phyloP scores from a whole-genome alignment of 1,139 yeast species.

The Kodamaea ohmeri region DNA sequence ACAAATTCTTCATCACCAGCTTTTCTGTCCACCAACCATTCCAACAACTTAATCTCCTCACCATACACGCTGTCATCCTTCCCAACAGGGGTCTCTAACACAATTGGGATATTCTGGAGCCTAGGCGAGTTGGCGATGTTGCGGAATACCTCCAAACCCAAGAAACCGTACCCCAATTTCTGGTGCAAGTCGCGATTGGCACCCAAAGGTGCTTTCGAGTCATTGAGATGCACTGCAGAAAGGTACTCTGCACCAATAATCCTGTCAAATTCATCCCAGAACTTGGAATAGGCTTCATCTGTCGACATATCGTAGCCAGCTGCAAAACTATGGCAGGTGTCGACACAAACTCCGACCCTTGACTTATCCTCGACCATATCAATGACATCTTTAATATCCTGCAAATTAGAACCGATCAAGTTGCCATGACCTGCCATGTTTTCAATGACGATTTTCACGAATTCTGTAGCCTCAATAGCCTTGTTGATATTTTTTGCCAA shows the following conservation, averaged over 20 bases:
- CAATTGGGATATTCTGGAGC: constrained; percentile 66
- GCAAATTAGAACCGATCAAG: constrained; percentile 76
- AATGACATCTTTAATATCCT: constrained; percentile 75
- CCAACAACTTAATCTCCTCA: constrained; percentile 73
- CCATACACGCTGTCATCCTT: constrained; percentile 64
- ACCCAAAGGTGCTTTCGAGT: constrained; percentile 89
- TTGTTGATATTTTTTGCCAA: constrained; percentile 77
- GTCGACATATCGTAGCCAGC: constrained; percentile 89
- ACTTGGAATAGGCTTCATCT: constrained; percentile 52
- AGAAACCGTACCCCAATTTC: constrained; percentile 81
- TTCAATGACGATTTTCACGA: constrained; percentile 86
- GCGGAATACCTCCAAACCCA: constrained; percentile 83
- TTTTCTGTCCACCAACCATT: constrained; percentile 61
- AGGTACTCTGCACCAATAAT: constrained; percentile 73
- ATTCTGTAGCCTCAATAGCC: constrained; percentile 69
- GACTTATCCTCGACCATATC: constrained; percentile 70
- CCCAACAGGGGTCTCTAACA: constrained; percentile 86
- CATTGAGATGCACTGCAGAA: constrained; percentile 82
- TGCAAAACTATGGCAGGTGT: constrained; percentile 93
- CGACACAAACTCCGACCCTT: constrained; percentile 91
- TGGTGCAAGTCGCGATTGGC: constrained; percentile 93
- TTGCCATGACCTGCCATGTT: constrained; percentile 99
- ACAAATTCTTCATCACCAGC: constrained; percentile 55
- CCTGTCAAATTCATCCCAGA: constrained; percentile 74
- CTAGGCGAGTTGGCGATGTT: constrained; percentile 66